Evolutionary conservation across 2,329 filamentous ascomycete genomes (phyloP), one percentile per base, ranked within the genome.

Genomic region (Fusarium annulatum): DNA sequence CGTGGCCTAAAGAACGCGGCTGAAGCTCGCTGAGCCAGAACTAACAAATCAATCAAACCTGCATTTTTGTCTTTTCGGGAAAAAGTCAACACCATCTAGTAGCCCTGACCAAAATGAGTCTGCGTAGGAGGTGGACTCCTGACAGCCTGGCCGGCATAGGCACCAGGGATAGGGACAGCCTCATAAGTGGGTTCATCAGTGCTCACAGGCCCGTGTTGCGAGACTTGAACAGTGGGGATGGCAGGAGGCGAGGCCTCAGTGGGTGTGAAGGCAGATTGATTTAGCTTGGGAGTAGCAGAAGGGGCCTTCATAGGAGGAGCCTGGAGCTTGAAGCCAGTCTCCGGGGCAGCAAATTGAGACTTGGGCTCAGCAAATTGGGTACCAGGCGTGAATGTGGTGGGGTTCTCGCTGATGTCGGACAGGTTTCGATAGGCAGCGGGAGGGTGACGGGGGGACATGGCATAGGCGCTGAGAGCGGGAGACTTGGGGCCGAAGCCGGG

Each of bases 151-250:
- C 87, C 88, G 11, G 88, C 85, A 80, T 98, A 98, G 1, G 95
- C 93, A 10, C 93, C 93, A 0, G 96, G 96, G 67, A 98, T 97
- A 2, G 95, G 94, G 38, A 98, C 96, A 28, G 92, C 86, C 18
- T 92, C 95, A 82, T 97, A 98, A 55, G 91, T 90, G 77, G 93
- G 90, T 87, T 98, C 96, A 53, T 95, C 93, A 1, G 93, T 91
- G 15, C 93, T 93, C 33, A 90, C 88, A 16, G 88, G 88, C 23
- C 91, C 91, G 75, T 94, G 93, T 56, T 91, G 86, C 74, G 91
- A 88, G 66, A 87, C 78, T 60, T 85, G 85, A 76, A 87, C 85
- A 56, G 82, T 79, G 18, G 81, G 80, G 61, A 64, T 30, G 59
- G 76, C 66, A 43, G 82, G 81, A 64, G 70, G 65, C 41, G 82